Evolutionary conservation across 768 basidiomycete genomes (phyloP), one percentile per base, ranked within the genome.

Genomic region (Omphalotus guepiniiformis): DNA sequence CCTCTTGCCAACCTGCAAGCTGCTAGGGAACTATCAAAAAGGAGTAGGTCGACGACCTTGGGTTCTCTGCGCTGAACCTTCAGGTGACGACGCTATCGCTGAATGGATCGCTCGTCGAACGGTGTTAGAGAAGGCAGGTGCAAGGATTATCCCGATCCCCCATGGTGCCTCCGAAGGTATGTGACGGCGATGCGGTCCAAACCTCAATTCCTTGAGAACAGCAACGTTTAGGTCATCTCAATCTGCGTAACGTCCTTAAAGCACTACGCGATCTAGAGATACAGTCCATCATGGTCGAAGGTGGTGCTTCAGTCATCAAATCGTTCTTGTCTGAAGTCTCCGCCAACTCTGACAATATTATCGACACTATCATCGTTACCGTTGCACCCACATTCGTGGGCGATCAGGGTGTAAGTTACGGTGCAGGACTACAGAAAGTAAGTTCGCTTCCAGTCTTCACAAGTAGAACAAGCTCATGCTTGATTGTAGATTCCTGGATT

Each of bases 211-310:
- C 38, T 40, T 52, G 29, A 34, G 21, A 26, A 47, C n/a, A n/a
- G n/a, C n/a, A n/a, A n/a, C n/a, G n/a, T n/a, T n/a, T 53, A 72
- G 73, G 67, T 28, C 46, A 56, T 21, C 60, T 84, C 16, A 66
- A 75, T 22, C 63, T 88, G 25, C 59, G 64, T 2, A 58, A 59
- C 4, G 61, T 89, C 15, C 76, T 93, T 4, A 56, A 53, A 11
- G 65, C 67, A 6, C 69, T 96, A 21, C 65, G 64, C n/a, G 63
- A 65, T 9, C 66, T 74, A n/a, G 81, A 79, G 3, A 71, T 95
- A 51, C 65, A 66, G 9, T 85, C 83, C 9, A 68, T 97, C 46
- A 99, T 99, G 95, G 88, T 97, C 5, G 96, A 99, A 69, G 96
- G 96, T 43, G 96, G 96, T 13, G 87, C 91, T 7, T 67, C 69